Base-by-base conservation (phyloP, 352 stramenopile species). In the Globisporangium echinulatum region DNA sequence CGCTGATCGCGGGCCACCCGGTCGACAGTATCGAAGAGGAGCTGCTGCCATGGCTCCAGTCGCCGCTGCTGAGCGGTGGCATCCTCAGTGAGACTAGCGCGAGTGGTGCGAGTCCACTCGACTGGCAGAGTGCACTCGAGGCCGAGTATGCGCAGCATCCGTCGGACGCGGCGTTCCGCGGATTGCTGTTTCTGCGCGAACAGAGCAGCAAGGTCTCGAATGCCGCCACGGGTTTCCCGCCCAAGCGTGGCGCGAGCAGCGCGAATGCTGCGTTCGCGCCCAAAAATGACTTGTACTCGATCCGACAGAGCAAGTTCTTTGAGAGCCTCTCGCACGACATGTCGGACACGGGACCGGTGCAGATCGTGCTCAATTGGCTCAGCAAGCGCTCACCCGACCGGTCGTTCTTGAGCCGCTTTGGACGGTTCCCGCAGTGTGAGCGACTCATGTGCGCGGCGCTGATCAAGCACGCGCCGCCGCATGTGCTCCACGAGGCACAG, bases 11-110 rank as follows among this genome's bases (percentile, higher is more conserved):
- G 33, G 86, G 84, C 2, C 71, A 88, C 37, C 86, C 86, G 1
- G 68, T 93, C 2, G 81, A 95, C 68, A 66, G 64, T 4, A 71
- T 87, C 3, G 86, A 95, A 71, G 86, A 95, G 62, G 86, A 95
- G 49, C 49, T 95, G 7, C 55, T 91, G 4, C 84, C 86, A 8
- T 95, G 86, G 86, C 60, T 95, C 19, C 84, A 95, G 58, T 94
- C 84, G 9, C 80, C 79, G 17, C 63, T 95, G 14, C 61, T 95
- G 7, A 93, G 82, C 66, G 86, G 86, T 13, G 86, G 86, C 0
- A 70, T 90, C 7, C 70, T 68, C 15, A 42, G 38, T 7, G 58
- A 56, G 38, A 19, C 25, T 48, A 67, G 44, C 44, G 25, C 1
- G 33, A 49, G 13, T 13, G 43, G 2, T 8, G 14, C 5, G n/a